These are phyloP conservation scores for Globisporangium paroecandrum DNA, from an alignment of 352 stramenopile genomes.

Conservation along the genomic window DNA sequence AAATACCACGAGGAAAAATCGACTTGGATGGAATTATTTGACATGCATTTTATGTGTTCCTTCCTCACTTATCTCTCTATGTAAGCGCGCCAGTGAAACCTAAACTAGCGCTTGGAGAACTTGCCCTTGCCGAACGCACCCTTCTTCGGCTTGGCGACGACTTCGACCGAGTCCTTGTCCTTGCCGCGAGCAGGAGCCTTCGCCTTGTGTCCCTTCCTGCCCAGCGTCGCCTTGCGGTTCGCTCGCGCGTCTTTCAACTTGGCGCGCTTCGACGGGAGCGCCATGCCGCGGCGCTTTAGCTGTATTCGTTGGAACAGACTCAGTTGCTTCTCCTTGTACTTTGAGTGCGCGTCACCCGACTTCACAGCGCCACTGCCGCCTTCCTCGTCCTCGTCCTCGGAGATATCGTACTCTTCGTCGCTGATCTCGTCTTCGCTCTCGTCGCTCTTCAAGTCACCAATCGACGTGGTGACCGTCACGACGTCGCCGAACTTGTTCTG, in stretches of 20 bases:
- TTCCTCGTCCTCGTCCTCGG: conserved; percentile 40
- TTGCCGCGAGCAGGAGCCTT: conserved; percentile 35
- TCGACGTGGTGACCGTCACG: conserved; percentile 81
- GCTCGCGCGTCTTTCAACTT: conserved; percentile 80
- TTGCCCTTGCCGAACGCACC: conserved; percentile 21
- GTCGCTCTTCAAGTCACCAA: conserved; percentile 77
- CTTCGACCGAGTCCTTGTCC: conserved; percentile 41
- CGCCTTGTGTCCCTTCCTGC: conserved; percentile 22
- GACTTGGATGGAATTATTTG: not conserved
- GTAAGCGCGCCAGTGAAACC: not conserved
- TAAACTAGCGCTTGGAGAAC: conserved; percentile 20
- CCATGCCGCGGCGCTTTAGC: conserved; percentile 76
- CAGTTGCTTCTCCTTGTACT: conserved; percentile 60
- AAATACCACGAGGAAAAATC: not conserved
- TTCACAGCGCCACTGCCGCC: conserved; percentile 6
- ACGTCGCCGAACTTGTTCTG: conserved; percentile 85
- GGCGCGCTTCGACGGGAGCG: conserved; percentile 74
- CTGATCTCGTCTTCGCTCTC: conserved; percentile 60
- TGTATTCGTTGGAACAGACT: conserved; percentile 88
- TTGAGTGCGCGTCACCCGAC: conserved; percentile 20
- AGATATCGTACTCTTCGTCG: conserved; percentile 58
- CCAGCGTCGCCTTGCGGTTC: conserved; percentile 64
- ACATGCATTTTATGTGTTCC: not conserved
- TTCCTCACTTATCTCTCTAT: not conserved
- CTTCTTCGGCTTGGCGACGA: conserved; percentile 23